Evolutionary conservation across 2,329 filamentous ascomycete genomes (phyloP), one percentile per base, ranked within the genome.

Genomic region (Fusarium chlamydosporum): DNA sequence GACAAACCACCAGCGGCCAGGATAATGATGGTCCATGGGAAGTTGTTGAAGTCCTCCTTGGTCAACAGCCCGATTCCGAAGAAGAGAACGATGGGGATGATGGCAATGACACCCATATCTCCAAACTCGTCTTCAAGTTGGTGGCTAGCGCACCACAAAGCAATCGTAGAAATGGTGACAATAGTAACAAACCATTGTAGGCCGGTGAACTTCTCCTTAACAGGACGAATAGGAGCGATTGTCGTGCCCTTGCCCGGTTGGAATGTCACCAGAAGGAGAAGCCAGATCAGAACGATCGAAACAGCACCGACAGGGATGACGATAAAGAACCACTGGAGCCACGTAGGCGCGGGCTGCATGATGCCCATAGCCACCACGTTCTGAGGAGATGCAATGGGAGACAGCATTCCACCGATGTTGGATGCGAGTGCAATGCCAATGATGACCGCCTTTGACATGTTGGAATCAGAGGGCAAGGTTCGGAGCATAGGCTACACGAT

Each of bases 21-120:
- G 75, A 99, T 98, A 80, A 99, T 97, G 80, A 99, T 99, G 20
- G 96, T 99, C 96, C 96, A 99, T 38, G 97, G 91, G 80, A 99
- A 99, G 80, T 99, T 99, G 84, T 99, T 99, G 78, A 99, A 99
- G 81, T 99, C 96, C 80, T 98, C 96, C 81, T 98, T 99, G 48
- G 94, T 98, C 33, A 99, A 85, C 71, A 98, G 95, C 12, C 96
- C 96, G 3, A 94, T 94, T 56, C 96, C 96, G 74, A 99, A 99
- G 86, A 99, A 99, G 41, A 97, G 85, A 4, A 97, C 92, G 52
- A 99, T 91, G 7, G 96, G 96, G 64, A 99, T 93, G 76, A 99
- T 97, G 61, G 96, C 96, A 41, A 99, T 92, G 54, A 99, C 94
- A 54, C 96, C 96, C 96, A 99, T 99, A 77, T 99, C 95, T 56